These are phyloP conservation scores for Cryptococcus deneoformans DNA, from an alignment of 1,284 basidiomycete species.

Conservation along the genomic window DNA sequence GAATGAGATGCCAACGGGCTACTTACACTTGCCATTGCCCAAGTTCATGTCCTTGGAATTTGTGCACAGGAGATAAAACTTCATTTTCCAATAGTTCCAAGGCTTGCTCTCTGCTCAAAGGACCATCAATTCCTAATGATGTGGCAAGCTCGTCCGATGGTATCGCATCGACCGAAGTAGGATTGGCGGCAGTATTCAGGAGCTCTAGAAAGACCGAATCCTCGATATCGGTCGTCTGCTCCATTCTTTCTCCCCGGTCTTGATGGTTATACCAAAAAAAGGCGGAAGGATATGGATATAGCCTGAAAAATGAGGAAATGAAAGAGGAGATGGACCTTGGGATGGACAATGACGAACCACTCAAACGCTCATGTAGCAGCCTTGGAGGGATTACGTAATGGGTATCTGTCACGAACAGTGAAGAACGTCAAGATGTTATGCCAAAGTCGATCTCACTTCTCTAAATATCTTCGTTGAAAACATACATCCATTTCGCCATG, in stretches of 20 bases:
- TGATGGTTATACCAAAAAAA: too few species aligned
- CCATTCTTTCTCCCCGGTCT: too few species aligned
- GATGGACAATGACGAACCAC: background rate
- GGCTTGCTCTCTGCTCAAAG: conserved; percentile 22
- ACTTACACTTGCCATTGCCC: conserved; percentile 44
- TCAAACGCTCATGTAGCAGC: background rate
- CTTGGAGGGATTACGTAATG: conserved; percentile 5
- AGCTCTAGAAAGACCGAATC: conserved; percentile 23
- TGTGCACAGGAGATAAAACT: conserved; percentile 37
- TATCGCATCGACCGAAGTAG: conserved; percentile 12
- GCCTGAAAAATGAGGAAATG: background rate
- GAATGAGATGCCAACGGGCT: background rate
- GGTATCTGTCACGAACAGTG: too few species aligned
- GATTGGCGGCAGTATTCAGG: conserved; percentile 22
- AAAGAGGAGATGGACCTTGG: background rate
- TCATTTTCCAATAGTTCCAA: conserved; percentile 32
- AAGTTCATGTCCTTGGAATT: conserved; percentile 30
- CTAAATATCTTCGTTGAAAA: background rate
- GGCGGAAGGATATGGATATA: background rate
- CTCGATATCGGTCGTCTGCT: background rate
- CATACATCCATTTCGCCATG: conserved; percentile 8
- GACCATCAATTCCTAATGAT: conserved; percentile 29
- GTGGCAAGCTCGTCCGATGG: conserved; percentile 32
- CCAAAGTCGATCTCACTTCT: background rate
- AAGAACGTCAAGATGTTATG: too few species aligned